A percentile compares a stretch with the other conserved stretches of the same genome.
These are phyloP conservation scores for Acorus gramineus DNA, from an alignment of 106 monocot genomes.

Conservation along the genomic window DNA sequence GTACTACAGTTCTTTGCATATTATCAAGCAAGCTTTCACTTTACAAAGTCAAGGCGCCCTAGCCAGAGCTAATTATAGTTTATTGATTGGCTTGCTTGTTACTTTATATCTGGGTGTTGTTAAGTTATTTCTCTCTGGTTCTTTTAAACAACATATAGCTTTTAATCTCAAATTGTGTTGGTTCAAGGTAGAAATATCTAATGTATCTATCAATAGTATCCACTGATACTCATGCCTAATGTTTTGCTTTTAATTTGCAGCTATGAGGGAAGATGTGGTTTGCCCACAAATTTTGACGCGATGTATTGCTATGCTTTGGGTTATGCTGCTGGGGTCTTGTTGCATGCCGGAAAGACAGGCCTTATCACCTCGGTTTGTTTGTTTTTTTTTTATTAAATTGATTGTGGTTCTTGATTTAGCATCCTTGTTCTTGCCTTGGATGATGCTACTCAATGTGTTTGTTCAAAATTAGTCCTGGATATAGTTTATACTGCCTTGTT, in stretches of 20 bases:
- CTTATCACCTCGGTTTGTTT: slow-evolving; percentile 78
- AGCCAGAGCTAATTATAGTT: no score
- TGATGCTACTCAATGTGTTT: no score
- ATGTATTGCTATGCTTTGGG: slow-evolving; percentile 93
- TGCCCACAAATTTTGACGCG: slow-evolving; percentile 95
- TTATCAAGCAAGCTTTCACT: no score
- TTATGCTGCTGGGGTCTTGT: slow-evolving; percentile 78
- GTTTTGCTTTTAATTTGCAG: slow-evolving; percentile 23
- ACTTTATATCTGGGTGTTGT: not conserved
- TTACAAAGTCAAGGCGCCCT: no score
- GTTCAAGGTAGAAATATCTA: no score
- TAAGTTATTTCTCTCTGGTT: not conserved
- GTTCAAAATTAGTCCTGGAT: no score
- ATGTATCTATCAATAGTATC: no score
- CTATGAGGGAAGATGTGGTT: slow-evolving; percentile 94
- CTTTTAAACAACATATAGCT: no score
- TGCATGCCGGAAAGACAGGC: slow-evolving; percentile 83
- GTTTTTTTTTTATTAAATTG: not conserved
- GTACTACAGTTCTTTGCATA: not conserved
- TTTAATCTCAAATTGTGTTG: no score
- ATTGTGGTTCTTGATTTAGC: not conserved
- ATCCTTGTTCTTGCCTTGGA: not conserved
- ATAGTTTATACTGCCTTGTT: no score
- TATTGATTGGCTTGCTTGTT: no score
- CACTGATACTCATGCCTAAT: no score